Percentiles rank a stretch among this genome's conserved stretches.
Conservation (phyloP, 2,329 filamentous ascomycete genomes). For the Fusarium sp. region DNA sequence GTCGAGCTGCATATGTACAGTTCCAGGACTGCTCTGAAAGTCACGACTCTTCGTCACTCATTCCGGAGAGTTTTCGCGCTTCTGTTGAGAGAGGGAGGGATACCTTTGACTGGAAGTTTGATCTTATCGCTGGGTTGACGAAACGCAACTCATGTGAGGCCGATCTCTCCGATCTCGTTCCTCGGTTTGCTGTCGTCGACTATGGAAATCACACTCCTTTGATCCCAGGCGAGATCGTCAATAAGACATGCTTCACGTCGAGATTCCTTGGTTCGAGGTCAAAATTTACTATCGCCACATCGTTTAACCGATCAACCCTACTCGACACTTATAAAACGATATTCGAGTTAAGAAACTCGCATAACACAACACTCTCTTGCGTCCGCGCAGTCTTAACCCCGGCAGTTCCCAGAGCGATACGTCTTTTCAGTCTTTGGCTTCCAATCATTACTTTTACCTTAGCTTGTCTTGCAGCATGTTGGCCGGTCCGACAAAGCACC, state of each 20-base stretch:
- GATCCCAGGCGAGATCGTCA: constrained; percentile 6
- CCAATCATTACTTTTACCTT: constrained; percentile 9
- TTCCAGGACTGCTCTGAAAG: constrained; percentile 18
- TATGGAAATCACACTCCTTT: background rate
- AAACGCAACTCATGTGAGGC: constrained; percentile 13
- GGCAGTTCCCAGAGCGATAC: background rate
- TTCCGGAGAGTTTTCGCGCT: constrained; percentile 19
- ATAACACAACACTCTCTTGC: background rate
- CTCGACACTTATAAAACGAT: constrained; percentile 22
- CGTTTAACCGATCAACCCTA: constrained; percentile 11
- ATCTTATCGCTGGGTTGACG: background rate
- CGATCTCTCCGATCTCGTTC: background rate
- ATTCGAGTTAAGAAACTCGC: background rate
- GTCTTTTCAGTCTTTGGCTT: constrained; percentile 20
- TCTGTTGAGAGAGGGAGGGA: background rate
- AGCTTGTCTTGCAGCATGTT: constrained; percentile 13
- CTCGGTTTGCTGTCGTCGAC: background rate
- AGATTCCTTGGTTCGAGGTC: background rate
- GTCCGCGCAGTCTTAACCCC: constrained; percentile 8
- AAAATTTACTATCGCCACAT: constrained; percentile 2
- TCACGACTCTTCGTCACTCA: background rate
- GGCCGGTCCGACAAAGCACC: background rate
- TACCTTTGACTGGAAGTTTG: constrained; percentile 5
- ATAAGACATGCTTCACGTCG: constrained; percentile 9
- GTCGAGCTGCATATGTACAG: constrained; percentile 23